Evolutionary conservation across 2,329 filamentous ascomycete species (phyloP).

Genomic region (Aspergillus bombycis): DNA sequence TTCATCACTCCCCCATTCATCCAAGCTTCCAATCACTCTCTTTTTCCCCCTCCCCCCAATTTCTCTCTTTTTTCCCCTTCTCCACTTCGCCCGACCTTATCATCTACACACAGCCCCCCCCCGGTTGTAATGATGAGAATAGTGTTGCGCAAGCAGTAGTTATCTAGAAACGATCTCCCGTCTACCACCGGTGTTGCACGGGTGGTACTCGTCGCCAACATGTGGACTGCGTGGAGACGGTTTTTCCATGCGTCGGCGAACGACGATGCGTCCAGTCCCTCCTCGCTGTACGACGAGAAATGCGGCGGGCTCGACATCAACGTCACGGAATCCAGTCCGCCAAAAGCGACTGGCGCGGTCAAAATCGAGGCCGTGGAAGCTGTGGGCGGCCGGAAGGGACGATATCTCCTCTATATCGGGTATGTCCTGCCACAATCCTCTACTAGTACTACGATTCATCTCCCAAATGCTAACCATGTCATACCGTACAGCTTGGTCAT

Average conservation of each 20-base stretch:
- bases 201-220: conserved; percentile 1
- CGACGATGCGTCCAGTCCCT: background rate
- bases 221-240: conserved; percentile 8
- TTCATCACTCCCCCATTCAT: background rate
- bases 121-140: background rate
- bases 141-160: background rate
- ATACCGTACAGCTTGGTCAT: conserved; percentile 27
- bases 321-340: conserved; percentile 2
- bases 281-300: conserved; percentile 14
- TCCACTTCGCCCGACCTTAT: background rate
- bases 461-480: conserved; percentile 10
- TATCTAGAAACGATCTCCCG: background rate
- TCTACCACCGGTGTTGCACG: background rate
- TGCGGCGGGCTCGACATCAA: conserved; percentile 12
- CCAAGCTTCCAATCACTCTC: background rate
- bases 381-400: conserved; percentile 34
- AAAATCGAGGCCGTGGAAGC: conserved; percentile 34
- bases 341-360: conserved; percentile 25
- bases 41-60: background rate
- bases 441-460: background rate
- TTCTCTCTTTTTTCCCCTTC: background rate
- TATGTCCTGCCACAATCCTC: conserved; percentile 14
- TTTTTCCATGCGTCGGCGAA: conserved; percentile 1
- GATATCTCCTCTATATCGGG: conserved; percentile 34
- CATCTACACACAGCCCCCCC: background rate